Evolutionary conservation across 139 green algal species (phyloP), one percentile per base, ranked within the genome.

Genomic region (Coccomyxa sp.): DNA sequence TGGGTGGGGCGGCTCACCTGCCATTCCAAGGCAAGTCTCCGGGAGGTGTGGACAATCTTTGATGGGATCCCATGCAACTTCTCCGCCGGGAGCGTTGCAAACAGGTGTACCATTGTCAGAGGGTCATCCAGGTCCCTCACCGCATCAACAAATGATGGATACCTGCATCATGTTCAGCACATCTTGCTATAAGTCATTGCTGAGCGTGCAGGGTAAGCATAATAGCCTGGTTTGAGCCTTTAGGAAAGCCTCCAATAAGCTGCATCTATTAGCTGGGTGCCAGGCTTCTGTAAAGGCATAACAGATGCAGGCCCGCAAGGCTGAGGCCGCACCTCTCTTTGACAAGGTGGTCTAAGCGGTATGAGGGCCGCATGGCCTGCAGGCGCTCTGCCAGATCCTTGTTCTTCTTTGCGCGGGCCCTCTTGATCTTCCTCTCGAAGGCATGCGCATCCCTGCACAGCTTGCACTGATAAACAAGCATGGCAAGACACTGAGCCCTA

Each of bases 121-220:
- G 94, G 85, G 82, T 99, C 97, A 82, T 99, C 97, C 73, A 99
- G 82, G 86, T 99, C 97, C n/a, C 96, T 87, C 64, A 99, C 81
- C 0, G 97, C 97, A 78, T 99, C 96, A 22, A 97, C 75, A 80
- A 99, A 99, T 0, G 94, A 96, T 24, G 97, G 97, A 85, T 99
- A 99, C 76, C 93, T 96, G 86, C 37, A 71, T 18, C 29, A 50
- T 75, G 33, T 54, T 2, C 70, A 7, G 3, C 3, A 41, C n/a
- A 68, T 29, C 40, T 55, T 24, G 35, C 2, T 55, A 6, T 36
- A 64, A 73, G 55, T 36, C 55, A 16, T 27, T 38, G 7, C 33
- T 40, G 34, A 38, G 24, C 8, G 41, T 74, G 70, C 36, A 31
- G 39, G 31, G 55, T 7, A 55, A 55, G 55, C 9, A 14, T 36